Evolutionary conservation across 805 yeast species (phyloP).

Genomic region (Candida ipomoeae): DNA sequence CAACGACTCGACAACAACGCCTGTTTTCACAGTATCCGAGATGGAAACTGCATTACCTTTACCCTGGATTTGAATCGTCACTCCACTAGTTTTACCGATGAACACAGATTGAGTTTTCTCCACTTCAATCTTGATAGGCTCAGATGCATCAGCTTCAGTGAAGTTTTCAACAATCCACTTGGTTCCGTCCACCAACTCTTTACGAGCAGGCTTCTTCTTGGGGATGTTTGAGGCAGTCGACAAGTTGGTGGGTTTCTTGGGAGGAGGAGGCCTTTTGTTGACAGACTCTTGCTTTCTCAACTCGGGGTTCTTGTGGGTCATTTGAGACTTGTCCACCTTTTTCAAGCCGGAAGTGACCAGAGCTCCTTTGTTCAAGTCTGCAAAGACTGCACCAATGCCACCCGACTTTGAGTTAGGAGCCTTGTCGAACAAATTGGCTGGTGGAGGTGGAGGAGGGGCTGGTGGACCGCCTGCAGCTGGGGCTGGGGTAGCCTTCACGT

Average conservation of each 20-base stretch:
- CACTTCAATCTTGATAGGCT: conserved; percentile 66
- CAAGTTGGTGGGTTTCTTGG: conserved; percentile 74
- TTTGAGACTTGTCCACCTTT: conserved; percentile 88
- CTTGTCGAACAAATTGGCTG: conserved; percentile 61
- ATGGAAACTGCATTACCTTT: conserved; percentile 86
- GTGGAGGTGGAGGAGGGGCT: conserved; percentile 88
- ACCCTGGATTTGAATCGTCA: conserved; percentile 80
- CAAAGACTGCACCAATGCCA: conserved; percentile 86
- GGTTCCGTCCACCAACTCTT: conserved; percentile 77
- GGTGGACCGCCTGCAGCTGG: conserved; percentile 48
- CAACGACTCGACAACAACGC: conserved; percentile 76
- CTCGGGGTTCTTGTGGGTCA: conserved; percentile 89
- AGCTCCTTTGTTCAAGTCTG: conserved; percentile 85
- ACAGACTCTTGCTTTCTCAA: conserved; percentile 56
- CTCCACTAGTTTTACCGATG: conserved; percentile 73
- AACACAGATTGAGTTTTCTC: conserved; percentile 85
- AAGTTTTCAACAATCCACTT: conserved; percentile 83
- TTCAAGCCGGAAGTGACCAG: conserved; percentile 78
- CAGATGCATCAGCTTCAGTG: conserved; percentile 45
- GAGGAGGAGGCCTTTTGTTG: conserved; percentile 63
- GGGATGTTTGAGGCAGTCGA: conserved; percentile 43
- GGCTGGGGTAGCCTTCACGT: conserved; percentile 35
- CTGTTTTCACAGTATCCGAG: conserved; percentile 66
- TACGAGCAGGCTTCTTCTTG: conserved; percentile 38
- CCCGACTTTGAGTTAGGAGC: conserved; percentile 15